Evolutionary conservation across 2,329 filamentous ascomycete species (phyloP).

Genomic region (Didymellaceae sp.): DNA sequence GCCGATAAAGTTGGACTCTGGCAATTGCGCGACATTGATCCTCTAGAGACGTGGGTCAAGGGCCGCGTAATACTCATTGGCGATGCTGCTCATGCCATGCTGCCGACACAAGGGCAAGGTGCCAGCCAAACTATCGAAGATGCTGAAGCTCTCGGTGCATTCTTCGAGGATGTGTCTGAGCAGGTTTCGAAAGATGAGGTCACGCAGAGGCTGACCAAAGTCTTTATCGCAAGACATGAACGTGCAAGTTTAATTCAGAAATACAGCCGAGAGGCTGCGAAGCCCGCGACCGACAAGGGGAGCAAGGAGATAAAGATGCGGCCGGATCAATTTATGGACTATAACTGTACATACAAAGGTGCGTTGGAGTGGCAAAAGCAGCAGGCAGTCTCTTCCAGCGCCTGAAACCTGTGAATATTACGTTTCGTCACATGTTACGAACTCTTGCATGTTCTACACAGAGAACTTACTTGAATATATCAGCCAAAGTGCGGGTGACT

Average conservation of each 20-base stretch:
- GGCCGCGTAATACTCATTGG: constrained; percentile 61
- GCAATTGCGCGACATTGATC: constrained; percentile 55
- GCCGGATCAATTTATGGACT: constrained; percentile 53
- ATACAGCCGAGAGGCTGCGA: constrained; percentile 54
- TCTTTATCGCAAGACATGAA: constrained; percentile 35
- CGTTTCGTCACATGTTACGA: no score
- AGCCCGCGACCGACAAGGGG: constrained; percentile 46
- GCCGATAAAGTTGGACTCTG: constrained; percentile 51
- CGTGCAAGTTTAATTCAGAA: constrained; percentile 52
- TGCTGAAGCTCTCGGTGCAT: constrained; percentile 53
- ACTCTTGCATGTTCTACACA: no score
- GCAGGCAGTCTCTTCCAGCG: no score
- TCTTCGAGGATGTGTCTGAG: constrained; percentile 19
- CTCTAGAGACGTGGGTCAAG: constrained; percentile 53
- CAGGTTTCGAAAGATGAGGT: constrained; percentile 28
- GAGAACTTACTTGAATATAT: no score
- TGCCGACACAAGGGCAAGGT: constrained; percentile 62
- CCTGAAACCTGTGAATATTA: no score
- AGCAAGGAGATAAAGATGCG: constrained; percentile 45
- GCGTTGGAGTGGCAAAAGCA: constrained; percentile 42
- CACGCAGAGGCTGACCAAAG: constrained; percentile 3
- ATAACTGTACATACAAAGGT: constrained; percentile 49
- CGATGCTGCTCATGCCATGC: constrained; percentile 64
- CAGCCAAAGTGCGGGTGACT: no score
- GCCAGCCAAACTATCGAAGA: constrained; percentile 64